Evolutionary conservation across 179 eudicot genomes (phyloP).

Genomic region (Beta lomatogona): DNA sequence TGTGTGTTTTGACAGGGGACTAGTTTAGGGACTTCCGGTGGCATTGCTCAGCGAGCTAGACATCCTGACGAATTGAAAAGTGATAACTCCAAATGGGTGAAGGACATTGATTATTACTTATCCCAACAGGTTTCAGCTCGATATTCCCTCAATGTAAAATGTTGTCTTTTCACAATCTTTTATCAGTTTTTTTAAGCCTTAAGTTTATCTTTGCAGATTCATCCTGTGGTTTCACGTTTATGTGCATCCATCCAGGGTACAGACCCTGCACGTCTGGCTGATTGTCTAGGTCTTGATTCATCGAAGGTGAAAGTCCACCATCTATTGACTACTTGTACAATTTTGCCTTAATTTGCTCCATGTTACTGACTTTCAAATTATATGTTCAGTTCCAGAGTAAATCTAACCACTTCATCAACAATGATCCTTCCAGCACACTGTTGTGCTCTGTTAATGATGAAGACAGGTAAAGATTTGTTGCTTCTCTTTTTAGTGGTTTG

Average conservation of each 20-base stretch:
- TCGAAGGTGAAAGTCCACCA: slow-evolving; percentile 58
- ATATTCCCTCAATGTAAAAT: neutral
- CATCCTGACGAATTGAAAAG: slow-evolving; percentile 90
- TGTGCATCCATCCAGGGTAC: slow-evolving; percentile 99
- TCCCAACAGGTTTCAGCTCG: slow-evolving; percentile 75
- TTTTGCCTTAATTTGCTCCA: slow-evolving; percentile 12
- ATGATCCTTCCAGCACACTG: slow-evolving; percentile 58
- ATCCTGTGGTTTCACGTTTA: slow-evolving; percentile 95
- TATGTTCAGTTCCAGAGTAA: slow-evolving; percentile 73
- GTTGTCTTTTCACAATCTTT: slow-evolving; percentile 6
- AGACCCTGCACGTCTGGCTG: slow-evolving; percentile 91
- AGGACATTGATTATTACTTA: slow-evolving; percentile 89
- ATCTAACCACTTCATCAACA: slow-evolving; percentile 47
- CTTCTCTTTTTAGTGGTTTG: neutral
- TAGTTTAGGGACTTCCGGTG: slow-evolving; percentile 56
- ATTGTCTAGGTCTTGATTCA: slow-evolving; percentile 92
- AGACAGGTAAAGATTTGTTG: slow-evolving; percentile 58
- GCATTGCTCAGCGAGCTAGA: slow-evolving; percentile 97
- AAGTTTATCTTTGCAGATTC: slow-evolving; percentile 58
- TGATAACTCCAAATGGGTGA: slow-evolving; percentile 79
- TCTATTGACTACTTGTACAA: neutral
- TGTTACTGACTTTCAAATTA: slow-evolving; percentile 23
- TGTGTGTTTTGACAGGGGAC: slow-evolving; percentile 48
- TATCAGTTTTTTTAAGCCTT: slow-evolving; percentile 9
- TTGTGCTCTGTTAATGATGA: slow-evolving; percentile 66